A percentile compares a stretch with the other conserved stretches of the same genome.
These are phyloP conservation scores for Dacryopinax primogenitus DNA, from an alignment of 768 basidiomycete genomes.

Conservation along the genomic window DNA sequence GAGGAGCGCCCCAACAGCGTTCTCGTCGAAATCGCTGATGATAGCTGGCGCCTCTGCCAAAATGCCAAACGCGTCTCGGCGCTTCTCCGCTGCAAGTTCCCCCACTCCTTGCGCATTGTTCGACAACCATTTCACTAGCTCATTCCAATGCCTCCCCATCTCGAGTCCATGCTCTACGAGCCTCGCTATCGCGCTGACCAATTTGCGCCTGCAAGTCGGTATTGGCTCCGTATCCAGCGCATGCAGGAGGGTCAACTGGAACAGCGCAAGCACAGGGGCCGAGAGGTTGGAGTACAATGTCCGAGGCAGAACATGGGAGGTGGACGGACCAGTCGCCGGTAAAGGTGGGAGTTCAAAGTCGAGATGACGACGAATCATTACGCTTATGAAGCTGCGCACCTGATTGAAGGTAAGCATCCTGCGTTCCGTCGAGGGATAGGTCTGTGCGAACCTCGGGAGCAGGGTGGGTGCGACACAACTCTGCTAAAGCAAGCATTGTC, in stretches of 20 bases:
- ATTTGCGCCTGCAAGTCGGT: neutral
- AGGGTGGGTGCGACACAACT: neutral
- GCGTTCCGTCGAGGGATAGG: neutral
- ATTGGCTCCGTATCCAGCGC: neutral
- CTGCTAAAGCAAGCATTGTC: neutral
- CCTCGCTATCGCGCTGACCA: neutral
- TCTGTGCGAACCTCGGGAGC: neutral
- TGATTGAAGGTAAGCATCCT: neutral
- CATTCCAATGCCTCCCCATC: conserved; percentile 2
- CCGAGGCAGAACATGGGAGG: neutral
- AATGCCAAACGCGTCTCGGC: neutral
- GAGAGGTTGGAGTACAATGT: conserved; percentile 1
- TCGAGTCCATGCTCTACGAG: neutral
- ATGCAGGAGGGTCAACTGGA: neutral
- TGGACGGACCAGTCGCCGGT: neutral
- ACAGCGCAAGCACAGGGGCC: neutral
- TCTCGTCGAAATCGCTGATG: neutral
- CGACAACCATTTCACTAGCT: neutral
- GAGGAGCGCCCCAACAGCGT: neutral
- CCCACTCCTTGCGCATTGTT: neutral
- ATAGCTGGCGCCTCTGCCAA: neutral
- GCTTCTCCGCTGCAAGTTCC: neutral
- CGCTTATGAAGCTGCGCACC: neutral
- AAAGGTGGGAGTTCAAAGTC: neutral
- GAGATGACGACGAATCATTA: neutral